Evolutionary conservation across 345 rosid genomes (phyloP).

Genomic region (Arabidopsis suecica): DNA sequence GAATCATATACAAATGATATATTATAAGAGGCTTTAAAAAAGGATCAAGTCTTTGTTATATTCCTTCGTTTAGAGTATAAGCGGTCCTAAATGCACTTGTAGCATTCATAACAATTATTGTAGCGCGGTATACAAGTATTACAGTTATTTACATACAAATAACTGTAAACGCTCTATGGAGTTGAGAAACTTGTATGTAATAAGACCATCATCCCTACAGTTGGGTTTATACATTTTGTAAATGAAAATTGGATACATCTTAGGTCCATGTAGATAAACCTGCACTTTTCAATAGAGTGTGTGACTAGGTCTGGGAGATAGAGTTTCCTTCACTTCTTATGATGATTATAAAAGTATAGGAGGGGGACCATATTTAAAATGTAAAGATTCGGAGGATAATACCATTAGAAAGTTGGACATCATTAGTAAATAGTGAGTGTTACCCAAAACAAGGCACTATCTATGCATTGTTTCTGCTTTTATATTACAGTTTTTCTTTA

Average conservation of each 20-base stretch:
- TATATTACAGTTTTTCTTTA: constrained; percentile 28
- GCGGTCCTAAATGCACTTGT: not conserved
- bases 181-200: not conserved
- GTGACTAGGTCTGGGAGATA: constrained; percentile 16
- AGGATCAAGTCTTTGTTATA: not conserved
- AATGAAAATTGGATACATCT: too few relatives aligned
- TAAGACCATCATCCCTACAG: constrained; percentile 5
- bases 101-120: not conserved
- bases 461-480: constrained; percentile 35
- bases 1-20: not conserved
- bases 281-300: constrained; percentile 22
- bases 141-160: not conserved
- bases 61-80: not conserved
- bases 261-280: constrained; percentile 32
- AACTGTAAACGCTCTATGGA: constrained; percentile 1
- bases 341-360: not conserved
- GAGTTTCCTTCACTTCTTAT: constrained; percentile 12
- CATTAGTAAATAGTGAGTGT: constrained; percentile 42
- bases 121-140: not conserved
- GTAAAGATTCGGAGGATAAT: constrained; percentile 39
- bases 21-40: not conserved
- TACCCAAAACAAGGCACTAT: constrained; percentile 47
- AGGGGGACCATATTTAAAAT: constrained; percentile 34
- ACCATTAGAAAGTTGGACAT: constrained; percentile 43
- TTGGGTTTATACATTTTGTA: not conserved